These are phyloP conservation scores for Cladosporium phlei DNA, from an alignment of 2,329 filamentous ascomycete species.

Conservation along the genomic window DNA sequence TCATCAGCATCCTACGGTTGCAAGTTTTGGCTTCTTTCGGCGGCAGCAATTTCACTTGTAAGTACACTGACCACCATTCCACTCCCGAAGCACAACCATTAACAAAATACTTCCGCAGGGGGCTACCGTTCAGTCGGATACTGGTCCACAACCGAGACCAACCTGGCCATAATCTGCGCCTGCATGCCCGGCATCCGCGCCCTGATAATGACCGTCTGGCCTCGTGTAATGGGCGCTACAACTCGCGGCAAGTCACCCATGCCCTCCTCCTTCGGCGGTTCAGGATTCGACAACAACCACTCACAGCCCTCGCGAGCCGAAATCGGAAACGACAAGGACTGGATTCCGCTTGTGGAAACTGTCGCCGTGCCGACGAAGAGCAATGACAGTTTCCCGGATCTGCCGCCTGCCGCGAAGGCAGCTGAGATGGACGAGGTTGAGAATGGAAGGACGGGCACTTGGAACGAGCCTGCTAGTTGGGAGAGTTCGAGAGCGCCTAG, in stretches of 20 bases:
- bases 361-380: no score
- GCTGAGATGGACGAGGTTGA: no score
- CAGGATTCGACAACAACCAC: no score
- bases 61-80: no score
- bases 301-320: not conserved
- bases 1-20: constrained; percentile 15
- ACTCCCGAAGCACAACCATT: no score
- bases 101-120: not conserved
- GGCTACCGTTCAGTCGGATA: constrained; percentile 13
- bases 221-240: constrained; percentile 12
- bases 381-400: no score
- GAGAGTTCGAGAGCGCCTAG: no score
- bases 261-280: not conserved
- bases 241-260: not conserved
- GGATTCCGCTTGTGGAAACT: constrained; percentile 5
- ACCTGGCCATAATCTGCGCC: constrained; percentile 16
- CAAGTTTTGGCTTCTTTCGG: constrained; percentile 16
- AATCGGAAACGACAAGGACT: constrained; percentile 3
- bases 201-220: constrained; percentile 8
- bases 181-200: constrained; percentile 15
- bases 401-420: no score
- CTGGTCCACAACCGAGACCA: constrained; percentile 14
- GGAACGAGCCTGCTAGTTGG: no score
- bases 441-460: no score
- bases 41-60: constrained; percentile 14